Evolutionary conservation across 2,329 filamentous ascomycete genomes (phyloP).

Genomic region (Fusarium sp.): DNA sequence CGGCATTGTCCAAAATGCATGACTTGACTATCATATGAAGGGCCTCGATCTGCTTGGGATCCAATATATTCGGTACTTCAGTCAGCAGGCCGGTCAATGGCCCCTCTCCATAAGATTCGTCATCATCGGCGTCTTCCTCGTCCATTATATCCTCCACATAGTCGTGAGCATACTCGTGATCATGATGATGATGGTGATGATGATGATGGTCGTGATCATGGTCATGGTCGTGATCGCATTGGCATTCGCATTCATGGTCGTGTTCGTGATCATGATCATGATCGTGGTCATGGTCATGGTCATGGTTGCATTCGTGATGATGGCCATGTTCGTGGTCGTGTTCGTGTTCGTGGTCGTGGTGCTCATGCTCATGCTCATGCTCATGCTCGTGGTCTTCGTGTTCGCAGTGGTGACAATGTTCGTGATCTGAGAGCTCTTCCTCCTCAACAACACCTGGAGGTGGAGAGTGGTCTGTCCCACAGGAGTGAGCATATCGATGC

Average conservation of each 20-base stretch:
- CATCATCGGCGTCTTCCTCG: constrained; percentile 76
- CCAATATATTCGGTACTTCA: constrained; percentile 92
- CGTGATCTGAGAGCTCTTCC: constrained; percentile 52
- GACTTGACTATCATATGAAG: constrained; percentile 98
- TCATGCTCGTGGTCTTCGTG: constrained; percentile 28
- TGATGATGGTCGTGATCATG: constrained; percentile 43
- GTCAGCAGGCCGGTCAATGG: constrained; percentile 87
- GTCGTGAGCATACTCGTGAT: constrained; percentile 55
- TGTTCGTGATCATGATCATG: constrained; percentile 38
- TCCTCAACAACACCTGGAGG: constrained; percentile 52
- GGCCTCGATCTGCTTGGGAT: constrained; percentile 94
- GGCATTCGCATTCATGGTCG: constrained; percentile 45
- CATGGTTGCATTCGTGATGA: constrained; percentile 47
- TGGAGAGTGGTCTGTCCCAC: constrained; percentile 55
- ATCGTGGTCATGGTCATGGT: constrained; percentile 41
- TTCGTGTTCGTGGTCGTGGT: constrained; percentile 42
- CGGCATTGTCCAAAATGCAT: constrained; percentile 86
- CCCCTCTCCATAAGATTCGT: constrained; percentile 83
- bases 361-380: constrained; percentile 5
- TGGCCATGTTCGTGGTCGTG: constrained; percentile 44
- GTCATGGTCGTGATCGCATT: constrained; percentile 41
- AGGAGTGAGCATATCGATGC: constrained; percentile 63
- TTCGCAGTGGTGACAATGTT: constrained; percentile 51
- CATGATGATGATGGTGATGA: constrained; percentile 49
- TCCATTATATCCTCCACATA: constrained; percentile 69